Evolutionary conservation across 805 yeast genomes (phyloP).

Genomic region (Kluyveromyces starmeri): DNA sequence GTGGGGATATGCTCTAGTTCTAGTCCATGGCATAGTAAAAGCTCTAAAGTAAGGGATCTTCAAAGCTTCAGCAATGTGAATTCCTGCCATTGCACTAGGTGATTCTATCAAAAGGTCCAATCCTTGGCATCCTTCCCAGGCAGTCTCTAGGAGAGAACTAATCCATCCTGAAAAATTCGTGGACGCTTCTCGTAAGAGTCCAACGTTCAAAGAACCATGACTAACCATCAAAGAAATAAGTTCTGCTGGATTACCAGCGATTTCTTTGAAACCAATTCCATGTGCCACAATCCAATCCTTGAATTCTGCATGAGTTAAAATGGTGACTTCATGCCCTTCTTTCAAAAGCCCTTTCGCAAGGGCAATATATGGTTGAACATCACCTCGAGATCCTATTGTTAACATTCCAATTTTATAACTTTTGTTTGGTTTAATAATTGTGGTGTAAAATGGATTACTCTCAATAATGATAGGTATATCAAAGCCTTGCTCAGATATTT

Average conservation of each 20-base stretch:
- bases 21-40: constrained; percentile 97
- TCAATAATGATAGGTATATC: constrained; percentile 64
- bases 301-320: constrained; percentile 82
- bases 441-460: constrained; percentile 47
- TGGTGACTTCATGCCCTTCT: constrained; percentile 80
- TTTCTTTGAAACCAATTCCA: constrained; percentile 57
- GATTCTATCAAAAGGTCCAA: constrained; percentile 83
- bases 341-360: constrained; percentile 65
- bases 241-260: constrained; percentile 92
- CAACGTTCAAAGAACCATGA: constrained; percentile 79
- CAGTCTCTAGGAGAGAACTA: constrained; percentile 52
- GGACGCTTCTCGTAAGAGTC: constrained; percentile 77
- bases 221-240: constrained; percentile 87
- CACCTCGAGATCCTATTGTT: constrained; percentile 94
- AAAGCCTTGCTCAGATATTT: constrained; percentile 49
- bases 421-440: constrained; percentile 44
- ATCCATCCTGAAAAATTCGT: constrained; percentile 78
- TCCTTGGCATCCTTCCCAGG: constrained; percentile 82
- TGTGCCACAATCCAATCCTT: constrained; percentile 60
- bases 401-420: constrained; percentile 55
- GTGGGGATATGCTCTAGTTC: constrained; percentile 93
- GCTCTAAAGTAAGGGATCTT: constrained; percentile 88
- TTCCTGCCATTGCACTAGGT: constrained; percentile 95
- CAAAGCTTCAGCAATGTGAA: constrained; percentile 89
- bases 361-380: constrained; percentile 93